Conservation (phyloP, 768 basidiomycete genomes). For the Serendipita vermifera region DNA sequence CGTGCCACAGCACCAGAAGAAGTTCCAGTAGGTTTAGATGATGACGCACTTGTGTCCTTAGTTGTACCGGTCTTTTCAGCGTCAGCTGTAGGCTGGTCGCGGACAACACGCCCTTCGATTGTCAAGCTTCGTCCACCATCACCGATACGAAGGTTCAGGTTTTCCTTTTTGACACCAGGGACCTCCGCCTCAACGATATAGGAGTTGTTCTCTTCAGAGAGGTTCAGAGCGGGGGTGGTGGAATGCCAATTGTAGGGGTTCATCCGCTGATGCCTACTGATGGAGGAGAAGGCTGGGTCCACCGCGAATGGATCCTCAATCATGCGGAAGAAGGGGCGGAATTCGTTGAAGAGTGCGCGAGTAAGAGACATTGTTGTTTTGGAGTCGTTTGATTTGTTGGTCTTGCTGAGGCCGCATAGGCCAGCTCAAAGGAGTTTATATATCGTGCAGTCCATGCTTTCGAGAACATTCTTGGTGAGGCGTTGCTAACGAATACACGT, state of each 20-base stretch:
- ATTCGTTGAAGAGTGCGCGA: slow-evolving; percentile 52
- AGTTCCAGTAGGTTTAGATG: background rate
- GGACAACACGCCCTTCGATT: slow-evolving; percentile 49
- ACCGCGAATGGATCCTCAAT: slow-evolving; percentile 54
- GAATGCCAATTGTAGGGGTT: background rate
- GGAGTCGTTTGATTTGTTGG: background rate
- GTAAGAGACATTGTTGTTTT: slow-evolving; percentile 44
- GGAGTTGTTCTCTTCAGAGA: slow-evolving; percentile 49
- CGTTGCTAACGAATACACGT: no score
- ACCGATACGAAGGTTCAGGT: slow-evolving; percentile 55
- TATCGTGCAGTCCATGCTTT: background rate
- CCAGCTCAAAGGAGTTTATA: background rate
- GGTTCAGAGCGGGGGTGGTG: slow-evolving; percentile 45
- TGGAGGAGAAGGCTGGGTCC: slow-evolving; percentile 24
- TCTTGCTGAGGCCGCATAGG: background rate
- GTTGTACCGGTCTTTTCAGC: slow-evolving; percentile 19
- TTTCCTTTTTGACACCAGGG: slow-evolving; percentile 67
- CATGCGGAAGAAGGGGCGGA: slow-evolving; percentile 63
- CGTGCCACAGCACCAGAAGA: slow-evolving; percentile 2
- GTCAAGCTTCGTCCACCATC: slow-evolving; percentile 58
- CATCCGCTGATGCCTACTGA: slow-evolving; percentile 19
- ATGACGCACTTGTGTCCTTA: slow-evolving; percentile 15
- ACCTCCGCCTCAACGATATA: slow-evolving; percentile 66
- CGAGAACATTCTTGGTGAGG: background rate
- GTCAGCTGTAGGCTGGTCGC: slow-evolving; percentile 24